These are phyloP conservation scores for Fusarium sp. DNA, from an alignment of 2,329 filamentous ascomycete genomes.

Conservation along the genomic window DNA sequence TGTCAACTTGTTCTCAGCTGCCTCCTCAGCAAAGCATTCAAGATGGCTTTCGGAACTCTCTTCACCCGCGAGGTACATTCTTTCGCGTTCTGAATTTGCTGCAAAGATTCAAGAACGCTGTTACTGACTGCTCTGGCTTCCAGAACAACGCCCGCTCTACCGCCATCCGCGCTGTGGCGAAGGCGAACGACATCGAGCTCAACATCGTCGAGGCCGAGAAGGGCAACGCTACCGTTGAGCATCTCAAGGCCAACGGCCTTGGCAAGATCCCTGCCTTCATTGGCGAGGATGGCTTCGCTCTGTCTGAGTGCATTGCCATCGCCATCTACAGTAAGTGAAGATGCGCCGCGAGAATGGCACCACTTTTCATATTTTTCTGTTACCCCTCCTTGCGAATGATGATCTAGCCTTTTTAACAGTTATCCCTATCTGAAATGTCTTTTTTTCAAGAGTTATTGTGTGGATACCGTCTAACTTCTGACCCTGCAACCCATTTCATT, in stretches of 20 bases:
- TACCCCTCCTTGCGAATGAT: slow-evolving; percentile 65
- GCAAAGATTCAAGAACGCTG: slow-evolving; percentile 41
- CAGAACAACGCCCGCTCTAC: slow-evolving; percentile 93
- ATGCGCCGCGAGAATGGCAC: slow-evolving; percentile 29
- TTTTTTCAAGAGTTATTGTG: slow-evolving; percentile 66
- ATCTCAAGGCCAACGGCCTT: slow-evolving; percentile 87
- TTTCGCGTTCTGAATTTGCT: slow-evolving; percentile 38
- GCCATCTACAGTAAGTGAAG: slow-evolving; percentile 92
- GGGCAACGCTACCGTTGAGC: slow-evolving; percentile 78
- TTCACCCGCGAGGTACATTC: slow-evolving; percentile 83
- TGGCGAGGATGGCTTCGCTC: slow-evolving; percentile 89
- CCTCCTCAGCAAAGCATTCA: slow-evolving; percentile 60
- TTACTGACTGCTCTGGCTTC: slow-evolving; percentile 54
- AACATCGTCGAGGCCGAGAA: slow-evolving; percentile 83
- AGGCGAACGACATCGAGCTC: slow-evolving; percentile 96
- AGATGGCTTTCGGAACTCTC: slow-evolving; percentile 98
- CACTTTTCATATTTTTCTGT: slow-evolving; percentile 50
- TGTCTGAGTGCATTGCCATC: slow-evolving; percentile 93
- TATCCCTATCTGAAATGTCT: slow-evolving; percentile 97
- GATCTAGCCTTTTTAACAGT: slow-evolving; percentile 87
- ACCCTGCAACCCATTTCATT: slow-evolving; percentile 58
- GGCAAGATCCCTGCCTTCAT: slow-evolving; percentile 95
- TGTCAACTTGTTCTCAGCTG: slow-evolving; percentile 51
- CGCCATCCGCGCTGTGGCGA: slow-evolving; percentile 91
- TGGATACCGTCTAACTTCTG: slow-evolving; percentile 94